These are phyloP conservation scores for Scytalidium sp. DNA, from an alignment of 2,329 filamentous ascomycete genomes.

Conservation along the genomic window DNA sequence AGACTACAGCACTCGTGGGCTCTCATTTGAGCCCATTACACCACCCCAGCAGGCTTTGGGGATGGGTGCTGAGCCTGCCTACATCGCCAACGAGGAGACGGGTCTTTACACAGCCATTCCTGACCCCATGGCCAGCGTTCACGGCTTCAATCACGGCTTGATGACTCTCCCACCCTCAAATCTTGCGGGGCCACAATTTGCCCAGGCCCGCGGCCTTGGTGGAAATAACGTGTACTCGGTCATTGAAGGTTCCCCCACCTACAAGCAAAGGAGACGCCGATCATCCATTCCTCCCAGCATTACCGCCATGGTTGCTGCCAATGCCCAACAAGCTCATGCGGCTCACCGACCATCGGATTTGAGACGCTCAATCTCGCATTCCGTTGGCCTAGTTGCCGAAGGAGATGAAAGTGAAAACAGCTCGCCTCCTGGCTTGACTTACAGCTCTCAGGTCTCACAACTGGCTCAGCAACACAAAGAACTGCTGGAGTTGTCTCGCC, in stretches of 20 bases:
- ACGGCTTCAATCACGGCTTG: constrained; percentile 77
- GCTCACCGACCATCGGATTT: constrained; percentile 85
- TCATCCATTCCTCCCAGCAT: constrained; percentile 87
- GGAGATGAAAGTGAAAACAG: constrained; percentile 75
- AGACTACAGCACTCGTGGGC: constrained; percentile 93
- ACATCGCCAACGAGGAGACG: constrained; percentile 97
- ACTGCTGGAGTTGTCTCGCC: constrained; percentile 77
- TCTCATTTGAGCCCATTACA: constrained; percentile 96
- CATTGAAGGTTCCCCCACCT: constrained; percentile 96
- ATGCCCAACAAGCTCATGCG: constrained; percentile 50
- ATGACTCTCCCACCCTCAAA: constrained; percentile 88
- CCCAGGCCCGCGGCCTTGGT: constrained; percentile 65
- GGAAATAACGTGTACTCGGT: constrained; percentile 86
- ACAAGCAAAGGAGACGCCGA: constrained; percentile 92
- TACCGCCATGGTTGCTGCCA: constrained; percentile 63
- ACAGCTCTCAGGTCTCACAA: constrained; percentile 66
- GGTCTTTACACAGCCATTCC: constrained; percentile 94
- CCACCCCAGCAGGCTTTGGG: constrained; percentile 86
- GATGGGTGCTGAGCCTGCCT: constrained; percentile 84
- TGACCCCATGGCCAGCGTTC: constrained; percentile 71
- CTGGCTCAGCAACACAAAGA: constrained; percentile 72
- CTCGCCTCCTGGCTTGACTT: constrained; percentile 74
- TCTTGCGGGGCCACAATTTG: constrained; percentile 75
- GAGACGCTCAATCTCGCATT: constrained; percentile 83
- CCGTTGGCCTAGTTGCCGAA: constrained; percentile 78